Base-by-base conservation (phyloP, 148 eudicot species). In the Fagopyrum esculentum region DNA sequence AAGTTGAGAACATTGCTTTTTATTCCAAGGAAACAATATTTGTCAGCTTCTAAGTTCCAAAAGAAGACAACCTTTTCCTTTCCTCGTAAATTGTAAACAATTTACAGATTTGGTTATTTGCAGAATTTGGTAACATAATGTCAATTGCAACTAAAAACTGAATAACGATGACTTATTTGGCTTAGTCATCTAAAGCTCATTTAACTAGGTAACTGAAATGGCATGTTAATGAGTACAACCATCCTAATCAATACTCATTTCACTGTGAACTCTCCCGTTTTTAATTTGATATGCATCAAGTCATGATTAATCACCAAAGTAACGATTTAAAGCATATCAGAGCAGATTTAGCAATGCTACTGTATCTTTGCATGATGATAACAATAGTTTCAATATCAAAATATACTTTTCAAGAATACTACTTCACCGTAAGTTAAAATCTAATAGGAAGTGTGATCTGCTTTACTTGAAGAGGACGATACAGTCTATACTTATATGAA, bases 131-230 rank as follows among this genome's bases (percentile, higher is more conserved):
- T 26, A 26, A 60, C 11, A 60, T 26, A 22, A 22, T 60, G 35
- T 60, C 11, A 60, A 30, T 60, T 60, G 66, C 13, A 4, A 60
- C 35, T 60, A 60, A 60, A 60, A 60, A 60, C 40, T 60, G 66
- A 35, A 60, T 30, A 60, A 26, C 12, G 26, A 3, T 19, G 9
- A 22, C 40, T 60, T 60, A 19, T 60, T 35, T 9, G 12, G 19
- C 66, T 60, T 60, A 60, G 12, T 63, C 45, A 30, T 30, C 26
- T 61, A 7, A 29, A 61, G 69, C 9, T 59, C 35, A 19, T 19
- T 19, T 8, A 22, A 29, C 19, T 9, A 60, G 13, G 29, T 60
- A 26, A 22, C 11, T 60, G 9, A 56, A 60, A 60, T 60, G 66
- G 35, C 66, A 26, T 60, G 66, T 40, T 60, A 60, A 60, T 60